Evolutionary conservation across 768 basidiomycete species (phyloP), one percentile per base, ranked within the genome.

Genomic region (Suillus luteus): DNA sequence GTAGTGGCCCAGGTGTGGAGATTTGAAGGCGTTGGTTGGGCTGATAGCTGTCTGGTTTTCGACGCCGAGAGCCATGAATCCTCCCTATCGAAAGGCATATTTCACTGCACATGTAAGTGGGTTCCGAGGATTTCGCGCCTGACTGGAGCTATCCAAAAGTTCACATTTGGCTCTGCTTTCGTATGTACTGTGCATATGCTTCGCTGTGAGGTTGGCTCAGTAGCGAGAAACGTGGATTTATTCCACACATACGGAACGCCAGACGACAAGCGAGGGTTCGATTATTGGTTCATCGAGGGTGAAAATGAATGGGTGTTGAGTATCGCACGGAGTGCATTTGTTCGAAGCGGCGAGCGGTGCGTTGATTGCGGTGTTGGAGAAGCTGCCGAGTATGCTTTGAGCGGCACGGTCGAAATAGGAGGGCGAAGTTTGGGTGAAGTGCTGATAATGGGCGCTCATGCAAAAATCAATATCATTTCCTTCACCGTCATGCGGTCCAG

Each of bases 401-500:
- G 27, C 14, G 27, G 27, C 8, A 8, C 27, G 1, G 8, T 33
- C 27, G 15, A 52, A 22, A 52, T 31, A 31, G 12, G 11, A 40
- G 38, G 9, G 41, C 2, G 3, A 43, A 19, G 15, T 9, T 19
- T 43, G 27, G 22, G 15, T 10, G 27, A 51, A 6, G 33, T 19
- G 52, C 52, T 10, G 33, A 22, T 27, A 27, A 37, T 11, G 22
- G 12, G 46, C 24, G 22, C 24, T n/a, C 33, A 35, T n/a, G 31
- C n/a, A 37, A 27, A 51, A 44, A 69, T 93, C 91, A 59, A 84
- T 75, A 70, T 94, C 90, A 60, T 93, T 92, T 3, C 81, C 87
- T 75, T 93, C 92, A 19, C 92, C 93, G 61, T 92, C 93, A 74
- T 89, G 87, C 10, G 90, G 90, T n/a, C 85, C 90, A 31, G 75